Conservation (phyloP, 805 yeast species). For the Myxozyma udenii region DNA sequence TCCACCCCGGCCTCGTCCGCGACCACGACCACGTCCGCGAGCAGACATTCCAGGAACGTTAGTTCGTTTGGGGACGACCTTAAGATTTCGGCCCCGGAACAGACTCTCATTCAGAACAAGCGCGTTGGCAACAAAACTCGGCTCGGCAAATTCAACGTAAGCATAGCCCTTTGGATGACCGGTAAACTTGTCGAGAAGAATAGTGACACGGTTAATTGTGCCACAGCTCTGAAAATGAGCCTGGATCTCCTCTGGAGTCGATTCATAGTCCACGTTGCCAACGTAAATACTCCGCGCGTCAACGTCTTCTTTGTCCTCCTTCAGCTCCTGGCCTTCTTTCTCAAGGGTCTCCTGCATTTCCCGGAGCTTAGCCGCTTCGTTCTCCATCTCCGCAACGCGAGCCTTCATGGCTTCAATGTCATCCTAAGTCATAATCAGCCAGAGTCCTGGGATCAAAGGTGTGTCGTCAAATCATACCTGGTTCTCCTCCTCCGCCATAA, state of each 20-base stretch:
- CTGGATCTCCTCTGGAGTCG: constrained; percentile 77
- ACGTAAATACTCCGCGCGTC: constrained; percentile 77
- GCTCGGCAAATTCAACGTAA: constrained; percentile 75
- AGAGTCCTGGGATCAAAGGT: neutral
- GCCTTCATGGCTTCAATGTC: constrained; percentile 40
- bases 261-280: constrained; percentile 77
- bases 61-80: constrained; percentile 74
- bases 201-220: constrained; percentile 73
- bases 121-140: constrained; percentile 62
- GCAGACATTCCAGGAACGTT: constrained; percentile 68
- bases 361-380: constrained; percentile 60
- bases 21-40: constrained; percentile 51
- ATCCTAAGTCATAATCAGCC: constrained; percentile 13
- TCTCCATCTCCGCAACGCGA: constrained; percentile 54
- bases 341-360: constrained; percentile 54
- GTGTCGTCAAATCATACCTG: constrained; percentile 14
- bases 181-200: constrained; percentile 64
- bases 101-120: constrained; percentile 60
- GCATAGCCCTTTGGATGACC: constrained; percentile 84
- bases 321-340: constrained; percentile 42
- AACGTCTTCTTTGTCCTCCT: constrained; percentile 58
- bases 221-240: constrained; percentile 69
- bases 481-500: too few relatives aligned
- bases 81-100: constrained; percentile 67
- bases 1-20: constrained; percentile 44